A percentile compares a stretch with the other conserved stretches of the same genome.
Conservation (phyloP, 2,329 filamentous ascomycete genomes). For the Aspergillus neotritici region DNA sequence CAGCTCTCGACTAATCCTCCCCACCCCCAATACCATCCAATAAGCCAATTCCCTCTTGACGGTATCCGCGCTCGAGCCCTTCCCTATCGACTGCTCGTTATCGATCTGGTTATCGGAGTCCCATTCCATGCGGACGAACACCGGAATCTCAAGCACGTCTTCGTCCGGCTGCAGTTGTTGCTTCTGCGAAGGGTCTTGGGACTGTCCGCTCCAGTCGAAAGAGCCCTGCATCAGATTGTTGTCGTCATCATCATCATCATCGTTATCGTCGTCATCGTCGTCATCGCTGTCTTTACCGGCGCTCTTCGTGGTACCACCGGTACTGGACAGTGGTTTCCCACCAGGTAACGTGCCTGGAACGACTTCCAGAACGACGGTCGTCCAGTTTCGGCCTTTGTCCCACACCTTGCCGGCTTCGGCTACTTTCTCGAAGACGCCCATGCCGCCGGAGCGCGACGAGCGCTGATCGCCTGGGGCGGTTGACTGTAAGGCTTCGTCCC, state of each 20-base stretch:
- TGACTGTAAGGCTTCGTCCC: slow-evolving; percentile 76
- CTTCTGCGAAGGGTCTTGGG: slow-evolving; percentile 4
- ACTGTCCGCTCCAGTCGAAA: slow-evolving; percentile 24
- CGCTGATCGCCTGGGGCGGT: slow-evolving; percentile 26
- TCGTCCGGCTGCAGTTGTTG: slow-evolving; percentile 46
- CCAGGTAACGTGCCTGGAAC: slow-evolving; percentile 52
- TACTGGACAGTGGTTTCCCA: slow-evolving; percentile 9
- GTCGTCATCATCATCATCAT: slow-evolving; percentile 27
- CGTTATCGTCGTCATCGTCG: slow-evolving; percentile 26
- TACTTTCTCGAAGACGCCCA: slow-evolving; percentile 43
- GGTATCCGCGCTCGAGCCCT: slow-evolving; percentile 54
- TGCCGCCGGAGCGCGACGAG: slow-evolving; percentile 38
- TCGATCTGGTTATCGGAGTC: slow-evolving; percentile 56
- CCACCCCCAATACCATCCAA: slow-evolving; percentile 89
- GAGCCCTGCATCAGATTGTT: slow-evolving; percentile 13
- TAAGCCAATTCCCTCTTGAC: slow-evolving; percentile 88
- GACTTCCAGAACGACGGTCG: slow-evolving; percentile 86
- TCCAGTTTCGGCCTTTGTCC: slow-evolving; percentile 91
- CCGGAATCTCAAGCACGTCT: slow-evolving; percentile 77
- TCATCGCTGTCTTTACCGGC: slow-evolving; percentile 30
- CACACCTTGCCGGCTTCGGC: slow-evolving; percentile 93
- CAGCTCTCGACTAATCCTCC: slow-evolving; percentile 56
- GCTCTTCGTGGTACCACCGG: neutral
- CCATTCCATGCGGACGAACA: slow-evolving; percentile 91
- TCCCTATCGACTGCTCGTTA: slow-evolving; percentile 32